Evolutionary conservation across 2,329 filamentous ascomycete species (phyloP).

Genomic region (Thermothelomyces thermophilus): DNA sequence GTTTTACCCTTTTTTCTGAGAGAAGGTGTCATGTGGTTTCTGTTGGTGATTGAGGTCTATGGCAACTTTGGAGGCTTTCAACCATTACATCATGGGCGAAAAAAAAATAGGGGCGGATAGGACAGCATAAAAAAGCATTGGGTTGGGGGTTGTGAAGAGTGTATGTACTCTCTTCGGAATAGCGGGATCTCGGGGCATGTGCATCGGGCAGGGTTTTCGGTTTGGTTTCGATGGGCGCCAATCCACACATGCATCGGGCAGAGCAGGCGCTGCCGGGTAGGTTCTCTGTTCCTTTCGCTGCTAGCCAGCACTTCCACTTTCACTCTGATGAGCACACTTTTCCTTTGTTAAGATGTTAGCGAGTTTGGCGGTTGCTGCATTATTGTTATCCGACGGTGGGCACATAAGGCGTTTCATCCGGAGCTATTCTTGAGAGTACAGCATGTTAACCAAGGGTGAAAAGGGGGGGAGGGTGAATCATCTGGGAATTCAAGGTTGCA

Average conservation of each 20-base stretch:
- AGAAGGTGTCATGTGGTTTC: no score
- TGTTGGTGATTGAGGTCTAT: neutral
- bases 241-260: neutral
- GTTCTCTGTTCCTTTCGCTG: slow-evolving; percentile 1
- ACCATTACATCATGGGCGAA: neutral
- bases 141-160: neutral
- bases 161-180: neutral
- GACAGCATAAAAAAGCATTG: slow-evolving; percentile 7
- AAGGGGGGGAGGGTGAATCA: no score
- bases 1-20: neutral
- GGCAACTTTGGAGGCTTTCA: neutral
- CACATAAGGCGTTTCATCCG: neutral
- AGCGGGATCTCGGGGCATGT: neutral
- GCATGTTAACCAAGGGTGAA: no score
- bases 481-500: neutral
- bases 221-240: neutral
- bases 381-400: neutral
- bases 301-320: neutral
- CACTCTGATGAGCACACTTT: neutral
- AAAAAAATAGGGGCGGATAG: slow-evolving; percentile 6
- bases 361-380: neutral
- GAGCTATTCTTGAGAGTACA: neutral
- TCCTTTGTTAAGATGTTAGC: neutral
- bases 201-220: neutral
- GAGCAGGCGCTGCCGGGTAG: neutral